Evolutionary conservation across 1,284 basidiomycete species (phyloP), one percentile per base, ranked within the genome.

Genomic region (Papiliotrema flavescens): DNA sequence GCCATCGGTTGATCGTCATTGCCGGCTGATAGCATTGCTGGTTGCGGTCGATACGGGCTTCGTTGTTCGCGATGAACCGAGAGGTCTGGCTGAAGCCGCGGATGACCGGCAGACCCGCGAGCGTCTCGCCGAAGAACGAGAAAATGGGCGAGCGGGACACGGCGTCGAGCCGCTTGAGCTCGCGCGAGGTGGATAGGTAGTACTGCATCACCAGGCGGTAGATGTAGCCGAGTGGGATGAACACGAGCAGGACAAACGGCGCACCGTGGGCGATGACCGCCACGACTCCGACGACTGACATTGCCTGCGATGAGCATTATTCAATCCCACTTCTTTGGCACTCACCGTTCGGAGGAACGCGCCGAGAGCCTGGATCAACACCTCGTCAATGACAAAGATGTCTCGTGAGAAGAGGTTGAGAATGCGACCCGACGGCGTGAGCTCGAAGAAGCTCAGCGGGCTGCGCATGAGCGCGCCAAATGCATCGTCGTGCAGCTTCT

Each of bases 61-160:
- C 86, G 64, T 90, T 94, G 51, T 85, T 85, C 13, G 83, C 80
- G 17, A 84, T 82, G 75, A 97, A 98, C 7, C 89, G 80, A 0
- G 73, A 51, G 62, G 87, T 82, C 65, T 91, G 89, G 44, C 80
- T 76, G 76, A 86, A 91, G 0, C 88, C 75, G 2, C 92, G 84
- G 65, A 98, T 95, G 19, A 89, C 91, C 1, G 88, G 83, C 9
- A 94, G 78, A 8, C 93, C 94, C 3, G 84, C 82, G 11, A 97
- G 80, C 0, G 89, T 88, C 73, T 97, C 92, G 19, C 88, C 86
- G 71, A 90, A 90, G 85, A 87, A 89, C 1, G 80, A 79, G 71
- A 96, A 95, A 62, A 97, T 90, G 9, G 94, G 94, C 1, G 89
- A 91, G 53, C 89, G 86, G 13, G 89, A 89, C 26, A 90, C 86